Evolutionary conservation across 176 grass and related monocot genomes (phyloP), one percentile per base, ranked within the genome.

Genomic region (Puccinellia tenuiflora): DNA sequence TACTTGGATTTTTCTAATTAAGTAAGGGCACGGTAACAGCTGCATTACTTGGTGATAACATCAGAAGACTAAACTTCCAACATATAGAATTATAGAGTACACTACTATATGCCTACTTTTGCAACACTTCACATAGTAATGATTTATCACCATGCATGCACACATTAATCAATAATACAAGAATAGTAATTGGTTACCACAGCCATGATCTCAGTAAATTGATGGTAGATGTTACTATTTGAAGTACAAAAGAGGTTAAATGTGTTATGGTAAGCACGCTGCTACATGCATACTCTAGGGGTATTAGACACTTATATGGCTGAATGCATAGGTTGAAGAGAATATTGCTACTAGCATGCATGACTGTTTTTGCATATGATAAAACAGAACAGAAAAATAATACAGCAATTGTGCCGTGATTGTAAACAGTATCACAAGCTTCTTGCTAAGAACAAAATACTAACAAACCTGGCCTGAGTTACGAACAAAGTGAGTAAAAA

Each of bases 381-480:
- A 0, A 64, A 62, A 33, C 29, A 64, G 29, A 64, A 64, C 6
- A 64, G 61, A 64, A 64, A 17, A 64, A 9, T 9, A 64, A 3
- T 6, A 64, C 16, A 0, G 8, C 17, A 18, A 62, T 17, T 48
- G 14, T 48, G 4, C 17, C 3, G 15, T 17, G 14, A 48, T 48
- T 48, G 17, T 14, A 10, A 62, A 83, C 42, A 61, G 73, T 66
- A 76, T 61, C 35, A 67, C 46, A 17, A 37, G 16, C 13, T 60
- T 64, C 13, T 60, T 24, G 14, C 46, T 52, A 35, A 16, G 22
- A 46, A 34, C 8, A 38, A 45, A 26, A 66, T n/a, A 65, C 6
- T 80, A 38, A 81, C n/a, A 88, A 21, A 76, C 2, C 31, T 29
- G 59, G 56, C 47, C 83, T 18, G n/a, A 76, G 62, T 65, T 31